Evolutionary conservation across 2,329 filamentous ascomycete genomes (phyloP).

Genomic region (Colletotrichum sansevieriae): DNA sequence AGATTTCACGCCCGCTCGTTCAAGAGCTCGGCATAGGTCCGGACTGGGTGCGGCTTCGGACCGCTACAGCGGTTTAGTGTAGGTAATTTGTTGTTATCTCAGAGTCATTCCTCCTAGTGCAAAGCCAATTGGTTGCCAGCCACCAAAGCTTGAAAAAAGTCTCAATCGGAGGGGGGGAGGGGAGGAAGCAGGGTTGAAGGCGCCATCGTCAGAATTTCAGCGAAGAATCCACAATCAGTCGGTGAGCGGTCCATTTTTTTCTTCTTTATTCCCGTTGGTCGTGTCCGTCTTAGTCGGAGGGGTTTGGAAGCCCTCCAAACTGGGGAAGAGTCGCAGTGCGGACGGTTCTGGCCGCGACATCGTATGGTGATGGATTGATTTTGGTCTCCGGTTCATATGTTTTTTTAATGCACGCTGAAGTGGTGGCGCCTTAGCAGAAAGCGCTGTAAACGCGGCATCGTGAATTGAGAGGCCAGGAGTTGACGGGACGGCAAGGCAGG

Average conservation of each 20-base stretch:
- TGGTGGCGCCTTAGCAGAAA: neutral
- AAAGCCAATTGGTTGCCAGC: slow-evolving; percentile 30
- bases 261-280: slow-evolving; percentile 5
- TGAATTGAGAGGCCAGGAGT: slow-evolving; percentile 21
- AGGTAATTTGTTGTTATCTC: slow-evolving; percentile 35
- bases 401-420: slow-evolving; percentile 22
- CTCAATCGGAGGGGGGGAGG: slow-evolving; percentile 14
- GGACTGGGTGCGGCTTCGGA: slow-evolving; percentile 36
- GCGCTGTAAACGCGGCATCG: slow-evolving; percentile 31
- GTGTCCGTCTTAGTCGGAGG: neutral
- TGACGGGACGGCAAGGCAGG: slow-evolving; percentile 22
- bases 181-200: slow-evolving; percentile 34
- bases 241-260: slow-evolving; percentile 29
- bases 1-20: slow-evolving; percentile 25
- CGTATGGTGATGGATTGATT: slow-evolving; percentile 38
- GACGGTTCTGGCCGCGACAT: slow-evolving; percentile 19
- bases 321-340: slow-evolving; percentile 24
- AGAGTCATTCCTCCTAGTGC: slow-evolving; percentile 18
- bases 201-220: slow-evolving; percentile 39
- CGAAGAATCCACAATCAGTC: slow-evolving; percentile 28
- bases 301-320: slow-evolving; percentile 11
- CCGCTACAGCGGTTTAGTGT: slow-evolving; percentile 25
- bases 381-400: slow-evolving; percentile 11
- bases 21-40: slow-evolving; percentile 16
- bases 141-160: slow-evolving; percentile 19